Base-by-base conservation (phyloP, 2,329 filamentous ascomycete species). In the Hymenoscyphus fructigenus region DNA sequence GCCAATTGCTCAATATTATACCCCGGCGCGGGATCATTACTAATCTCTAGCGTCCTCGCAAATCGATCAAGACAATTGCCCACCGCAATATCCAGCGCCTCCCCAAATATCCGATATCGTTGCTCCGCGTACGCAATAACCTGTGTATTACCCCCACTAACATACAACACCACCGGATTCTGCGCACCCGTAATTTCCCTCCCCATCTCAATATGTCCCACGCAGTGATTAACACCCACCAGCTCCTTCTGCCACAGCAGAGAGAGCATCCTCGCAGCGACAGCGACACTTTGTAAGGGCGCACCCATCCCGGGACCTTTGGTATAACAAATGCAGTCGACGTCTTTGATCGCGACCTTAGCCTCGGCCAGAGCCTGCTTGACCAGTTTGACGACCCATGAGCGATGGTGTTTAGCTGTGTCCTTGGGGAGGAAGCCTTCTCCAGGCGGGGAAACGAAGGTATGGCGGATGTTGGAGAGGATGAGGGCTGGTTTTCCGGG, bases 141-240 rank as follows among this genome's bases (percentile, higher is more conserved):
- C 80, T 99, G 94, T 15, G 94, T 97, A 81, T 99, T 99, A 65
- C 95, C 95, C 67, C 95, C 95, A 26, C 88, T 92, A 50, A 98
- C 95, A 78, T 99, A 99, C 47, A 99, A 83, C 58, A 99, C 95
- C 41, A 98, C 93, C 0, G 95, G 95, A 79, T 99, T 94, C 28
- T 85, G 81, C 17, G 95, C 93, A 65, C 92, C 91, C 4, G 95
- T 98, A 75, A 99, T 97, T 66, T 91, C 85, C 60, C 95, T 86
- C 36, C 95, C 95, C 95, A 99, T 99, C 81, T 99, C 95, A 74
- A 99, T 98, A 79, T 99, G 95, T 55, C 95, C 95, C 58, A 99
- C 91, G 78, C 95, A 99, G 79, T 99, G 95, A 79, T 99, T 99
- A 29, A 99, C 95, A 28, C 93, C 94, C 2, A 99, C 89, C 44